A percentile compares a stretch with the other conserved stretches of the same genome.
These are phyloP conservation scores for Breynia disticha DNA, from an alignment of 441 rosid species.

Conservation along the genomic window DNA sequence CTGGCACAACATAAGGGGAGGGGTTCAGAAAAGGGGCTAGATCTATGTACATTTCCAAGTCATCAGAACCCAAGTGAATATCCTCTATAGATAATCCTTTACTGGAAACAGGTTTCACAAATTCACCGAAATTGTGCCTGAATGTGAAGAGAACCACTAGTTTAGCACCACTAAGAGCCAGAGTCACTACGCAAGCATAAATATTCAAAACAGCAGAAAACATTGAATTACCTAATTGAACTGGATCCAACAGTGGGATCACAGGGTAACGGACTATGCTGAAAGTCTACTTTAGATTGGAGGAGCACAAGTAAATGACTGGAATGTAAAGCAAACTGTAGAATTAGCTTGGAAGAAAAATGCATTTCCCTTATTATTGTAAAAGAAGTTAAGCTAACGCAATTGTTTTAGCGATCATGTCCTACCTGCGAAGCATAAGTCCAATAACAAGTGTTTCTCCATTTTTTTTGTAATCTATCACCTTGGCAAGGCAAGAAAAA, in stretches of 20 bases:
- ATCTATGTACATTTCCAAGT: conserved; percentile 97
- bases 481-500: conserved; percentile 33
- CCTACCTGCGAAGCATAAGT: conserved; percentile 85
- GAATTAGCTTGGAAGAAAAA: too few relatives aligned
- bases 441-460: conserved; percentile 94
- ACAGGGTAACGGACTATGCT: conserved; percentile 84
- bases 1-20: conserved; percentile 91
- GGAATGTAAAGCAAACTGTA: conserved; percentile 22
- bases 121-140: conserved; percentile 91
- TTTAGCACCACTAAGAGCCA: conserved; percentile 3
- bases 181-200: not conserved
- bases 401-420: not conserved
- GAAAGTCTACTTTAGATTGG: conserved; percentile 90
- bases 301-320: conserved; percentile 97
- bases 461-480: conserved; percentile 77
- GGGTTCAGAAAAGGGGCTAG: conserved; percentile 95
- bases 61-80: conserved; percentile 75
- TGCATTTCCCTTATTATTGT: too few relatives aligned
- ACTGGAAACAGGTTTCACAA: conserved; percentile 92
- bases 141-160: conserved; percentile 16
- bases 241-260: conserved; percentile 49
- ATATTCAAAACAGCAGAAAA: conserved; percentile 1
- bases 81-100: conserved; percentile 85
- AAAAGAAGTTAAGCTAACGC: not conserved
- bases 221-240: conserved; percentile 38